Evolutionary conservation across 768 basidiomycete species (phyloP).

Genomic region (Ramaria sp.): DNA sequence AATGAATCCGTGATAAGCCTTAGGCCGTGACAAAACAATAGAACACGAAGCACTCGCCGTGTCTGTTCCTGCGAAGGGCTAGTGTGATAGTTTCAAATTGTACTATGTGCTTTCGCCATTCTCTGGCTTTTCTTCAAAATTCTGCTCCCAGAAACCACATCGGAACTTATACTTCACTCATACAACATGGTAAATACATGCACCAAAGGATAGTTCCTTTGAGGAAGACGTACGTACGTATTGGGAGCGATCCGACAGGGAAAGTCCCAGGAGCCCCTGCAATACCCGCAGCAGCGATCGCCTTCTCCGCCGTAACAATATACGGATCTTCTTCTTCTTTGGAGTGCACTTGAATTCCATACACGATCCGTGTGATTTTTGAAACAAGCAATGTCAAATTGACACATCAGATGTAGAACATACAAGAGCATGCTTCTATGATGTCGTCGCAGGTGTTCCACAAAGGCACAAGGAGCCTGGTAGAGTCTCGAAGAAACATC

Average conservation of each 20-base stretch:
- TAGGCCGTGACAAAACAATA: too few relatives aligned
- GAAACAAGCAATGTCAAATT: background rate
- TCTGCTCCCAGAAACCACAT: slow-evolving; percentile 56
- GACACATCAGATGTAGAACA: too few relatives aligned
- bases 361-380: background rate
- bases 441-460: slow-evolving; percentile 19
- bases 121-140: slow-evolving; percentile 48
- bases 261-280: background rate
- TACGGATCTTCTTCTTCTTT: slow-evolving; percentile 36
- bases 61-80: too few relatives aligned
- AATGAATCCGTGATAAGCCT: too few relatives aligned
- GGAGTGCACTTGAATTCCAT: background rate
- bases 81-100: slow-evolving; percentile 30
- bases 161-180: slow-evolving; percentile 39
- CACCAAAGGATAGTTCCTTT: background rate
- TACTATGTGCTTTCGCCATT: slow-evolving; percentile 39
- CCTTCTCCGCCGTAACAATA: slow-evolving; percentile 19
- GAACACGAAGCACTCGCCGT: too few relatives aligned
- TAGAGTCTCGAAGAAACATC: slow-evolving; percentile 22
- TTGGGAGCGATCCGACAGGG: slow-evolving; percentile 1
- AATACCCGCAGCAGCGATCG: background rate
- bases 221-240: background rate
- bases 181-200: background rate
- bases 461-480: slow-evolving; percentile 27
- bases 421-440: too few relatives aligned